Base-by-base conservation (phyloP, 1,284 basidiomycete genomes). In the Pseudozyma hubeiensis region DNA sequence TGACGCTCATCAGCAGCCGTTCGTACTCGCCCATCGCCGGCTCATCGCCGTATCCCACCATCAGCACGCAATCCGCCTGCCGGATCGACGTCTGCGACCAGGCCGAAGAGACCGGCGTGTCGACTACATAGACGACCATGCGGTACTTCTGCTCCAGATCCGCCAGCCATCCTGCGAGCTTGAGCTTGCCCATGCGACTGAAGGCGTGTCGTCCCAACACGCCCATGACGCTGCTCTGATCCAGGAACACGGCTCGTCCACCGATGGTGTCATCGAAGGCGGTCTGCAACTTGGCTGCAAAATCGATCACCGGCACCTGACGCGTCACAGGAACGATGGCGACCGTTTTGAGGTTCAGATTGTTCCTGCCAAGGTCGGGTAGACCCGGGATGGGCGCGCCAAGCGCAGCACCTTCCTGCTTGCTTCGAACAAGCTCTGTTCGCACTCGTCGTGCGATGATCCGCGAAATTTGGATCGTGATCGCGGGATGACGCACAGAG, bases 361-460 rank as follows among this genome's bases (percentile, higher is more conserved):
- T 96, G 80, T 91, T 91, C 71, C 90, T 87, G 17, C 92, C 89
- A n/a, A 85, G 73, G 53, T 84, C 83, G 3, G 77, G 56, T 35
- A 79, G 59, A 7, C 80, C 79, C 14, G 75, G 72, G 13, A 84
- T 65, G 29, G 81, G 81, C 19, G 69, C 62, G 11, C 69, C 57
- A 4, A 74, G 56, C 14, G 71, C 64, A 30, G 65, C 67, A 4
- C 66, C 71, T 17, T 66, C 61, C 41, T 66, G 74, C 47, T 80
- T 72, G 45, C 67, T 69, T 30, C 55, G 35, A 30, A 73, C 47
- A 41, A 95, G 88, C 82, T 96, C 93, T 66, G 90, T 89, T 53
- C 93, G 88, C 3, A 99, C 93, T 45, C 96, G 90, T 19, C 92
- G 91, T 5, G 96, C 97, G 74, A 99, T 98, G 86, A 94, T 92